These are phyloP conservation scores for Sugiyamaella xylanicola DNA, from an alignment of 1,139 yeast species.

Conservation along the genomic window DNA sequence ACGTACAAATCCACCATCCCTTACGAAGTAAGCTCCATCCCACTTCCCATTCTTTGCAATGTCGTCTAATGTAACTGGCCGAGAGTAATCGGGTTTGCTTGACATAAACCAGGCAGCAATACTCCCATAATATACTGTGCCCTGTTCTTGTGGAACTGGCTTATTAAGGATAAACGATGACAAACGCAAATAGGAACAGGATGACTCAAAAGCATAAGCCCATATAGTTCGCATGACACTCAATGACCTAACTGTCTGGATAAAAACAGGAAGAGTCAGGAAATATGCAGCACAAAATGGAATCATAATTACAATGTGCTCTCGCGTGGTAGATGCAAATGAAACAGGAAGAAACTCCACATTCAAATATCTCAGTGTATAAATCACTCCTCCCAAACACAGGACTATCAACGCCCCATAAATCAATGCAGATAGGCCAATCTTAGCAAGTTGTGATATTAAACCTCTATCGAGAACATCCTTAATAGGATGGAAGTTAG, in stretches of 20 bases:
- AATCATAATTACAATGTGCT: conserved; percentile 20
- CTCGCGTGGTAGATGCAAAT: conserved; percentile 21
- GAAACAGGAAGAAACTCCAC: conserved; percentile 39
- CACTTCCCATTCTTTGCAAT: conserved; percentile 40
- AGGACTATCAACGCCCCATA: conserved; percentile 71
- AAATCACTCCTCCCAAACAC: conserved; percentile 73
- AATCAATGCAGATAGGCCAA: conserved; percentile 71
- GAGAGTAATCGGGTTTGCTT: conserved; percentile 58
- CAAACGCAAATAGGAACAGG: conserved; percentile 62
- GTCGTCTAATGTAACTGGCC: conserved; percentile 57
- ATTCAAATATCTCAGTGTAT: conserved; percentile 50
- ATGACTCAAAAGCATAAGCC: conserved; percentile 59
- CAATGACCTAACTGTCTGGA: conserved; percentile 33
- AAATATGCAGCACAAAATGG: conserved; percentile 16
- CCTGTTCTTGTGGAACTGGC: conserved; percentile 76
- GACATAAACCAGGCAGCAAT: conserved; percentile 47
- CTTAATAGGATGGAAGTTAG: conserved; percentile 82
- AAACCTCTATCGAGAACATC: conserved; percentile 84
- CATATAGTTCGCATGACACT: conserved; percentile 49
- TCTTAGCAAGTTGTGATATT: conserved; percentile 68
- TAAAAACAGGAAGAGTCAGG: conserved; percentile 32
- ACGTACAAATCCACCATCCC: conserved; percentile 78
- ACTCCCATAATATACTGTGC: conserved; percentile 62
- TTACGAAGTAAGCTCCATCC: conserved; percentile 40
- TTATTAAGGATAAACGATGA: conserved; percentile 76